Base-by-base conservation (phyloP, 108 stramenopile species). In the Bacterosira constricta region DNA sequence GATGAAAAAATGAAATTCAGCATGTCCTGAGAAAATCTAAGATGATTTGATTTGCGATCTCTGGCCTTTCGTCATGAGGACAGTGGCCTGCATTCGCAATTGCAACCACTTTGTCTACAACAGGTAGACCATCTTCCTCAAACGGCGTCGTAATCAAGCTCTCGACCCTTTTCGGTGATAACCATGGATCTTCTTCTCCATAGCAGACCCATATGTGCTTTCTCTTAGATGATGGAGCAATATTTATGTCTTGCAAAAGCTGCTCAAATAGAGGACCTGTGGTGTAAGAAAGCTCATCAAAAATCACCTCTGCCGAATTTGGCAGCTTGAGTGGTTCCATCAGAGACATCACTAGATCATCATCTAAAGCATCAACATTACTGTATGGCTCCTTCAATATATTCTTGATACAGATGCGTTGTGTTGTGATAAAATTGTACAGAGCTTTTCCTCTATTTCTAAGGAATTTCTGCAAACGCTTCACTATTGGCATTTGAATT, bases 181-280 rank as follows among this genome's bases (percentile, higher is more conserved):
- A 71, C 85, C 87, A 88, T 29, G 84, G 84, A 56, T 88, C 87
- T 30, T 76, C 35, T 8, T 71, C 76, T 13, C 87, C 87, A 80
- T 79, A 86, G 41, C 63, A 63, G n/a, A 66, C 58, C 63, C 73
- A 71, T 30, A 68, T 39, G 11, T 41, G 44, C 51, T 45, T 73
- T 13, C 54, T 55, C 31, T 64, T 31, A 5, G 27, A 46, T n/a
- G 53, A n/a, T 30, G 45, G 32, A 37, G 42, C 31, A 18, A 21
- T 37, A 44, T 73, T 65, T 11, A 66, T 50, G 6, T 53, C 71
- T 30, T 72, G 73, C n/a, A 87, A 54, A n/a, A 81, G 76, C 26
- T 87, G 83, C 45, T 88, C 87, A 30, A 84, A 83, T n/a, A 88
- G 45, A 11, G 87, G 87, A 4, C 87, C 87, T 1, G 80, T 71